phyloP scores from a whole-genome alignment of 345 rosid genomes.

The Dimocarpus longan region DNA sequence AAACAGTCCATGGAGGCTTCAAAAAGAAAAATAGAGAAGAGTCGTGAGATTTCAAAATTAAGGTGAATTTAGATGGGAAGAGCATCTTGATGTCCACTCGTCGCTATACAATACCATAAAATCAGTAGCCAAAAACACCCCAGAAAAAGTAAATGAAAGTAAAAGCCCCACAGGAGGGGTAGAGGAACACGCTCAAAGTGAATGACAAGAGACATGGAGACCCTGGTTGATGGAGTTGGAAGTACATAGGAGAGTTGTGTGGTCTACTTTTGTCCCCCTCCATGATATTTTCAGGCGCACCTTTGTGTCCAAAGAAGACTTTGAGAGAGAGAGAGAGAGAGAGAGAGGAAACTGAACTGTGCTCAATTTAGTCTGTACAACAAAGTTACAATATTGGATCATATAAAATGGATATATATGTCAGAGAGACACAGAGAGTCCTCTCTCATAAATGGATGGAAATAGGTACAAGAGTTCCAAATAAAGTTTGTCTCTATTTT shows the following conservation, averaged over 20 bases:
- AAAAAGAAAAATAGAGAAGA: no score
- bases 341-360: background rate
- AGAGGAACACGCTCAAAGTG: constrained; percentile 24
- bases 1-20: no score
- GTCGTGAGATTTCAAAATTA: no score
- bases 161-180: constrained; percentile 26
- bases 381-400: background rate
- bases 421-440: background rate
- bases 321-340: background rate
- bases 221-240: constrained; percentile 31
- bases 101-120: background rate
- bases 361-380: background rate
- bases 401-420: background rate
- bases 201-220: constrained; percentile 32
- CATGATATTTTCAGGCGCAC: constrained; percentile 23
- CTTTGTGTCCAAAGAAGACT: background rate
- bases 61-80: no score
- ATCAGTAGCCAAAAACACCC: constrained; percentile 17
- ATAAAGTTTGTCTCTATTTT: background rate
- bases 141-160: background rate
- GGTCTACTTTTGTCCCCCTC: constrained; percentile 42
- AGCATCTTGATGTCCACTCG: no score
- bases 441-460: constrained; percentile 9
- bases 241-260: constrained; percentile 30
- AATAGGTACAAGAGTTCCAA: constrained; percentile 24